These are phyloP conservation scores for Trametes versicolor DNA, from an alignment of 1,284 basidiomycete genomes.

Conservation along the genomic window DNA sequence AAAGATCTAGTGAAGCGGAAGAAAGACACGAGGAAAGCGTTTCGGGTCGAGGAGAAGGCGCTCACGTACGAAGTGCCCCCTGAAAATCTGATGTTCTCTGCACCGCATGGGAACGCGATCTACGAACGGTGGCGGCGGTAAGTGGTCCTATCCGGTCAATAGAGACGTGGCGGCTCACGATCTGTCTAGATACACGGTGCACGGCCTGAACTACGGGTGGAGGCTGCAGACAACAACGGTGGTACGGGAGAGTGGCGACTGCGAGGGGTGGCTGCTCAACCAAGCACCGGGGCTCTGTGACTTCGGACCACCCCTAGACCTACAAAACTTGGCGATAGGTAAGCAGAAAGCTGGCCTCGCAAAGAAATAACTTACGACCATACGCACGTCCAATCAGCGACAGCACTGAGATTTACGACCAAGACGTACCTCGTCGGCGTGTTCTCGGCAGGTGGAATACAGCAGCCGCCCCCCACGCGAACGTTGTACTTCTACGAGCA, in stretches of 20 bases:
- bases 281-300: constrained; percentile 9
- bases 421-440: constrained; percentile 11
- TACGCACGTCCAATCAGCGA: not conserved
- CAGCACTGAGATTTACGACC: constrained; percentile 21
- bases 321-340: constrained; percentile 22
- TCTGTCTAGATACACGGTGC: constrained; percentile 12
- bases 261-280: constrained; percentile 21
- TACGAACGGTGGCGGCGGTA: constrained; percentile 14
- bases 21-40: constrained; percentile 1
- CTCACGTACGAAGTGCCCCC: not conserved
- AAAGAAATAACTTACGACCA: not conserved
- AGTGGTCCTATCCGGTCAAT: not conserved
- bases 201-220: constrained; percentile 16
- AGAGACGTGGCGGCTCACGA: not conserved
- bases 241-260: constrained; percentile 18
- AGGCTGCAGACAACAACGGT: constrained; percentile 13
- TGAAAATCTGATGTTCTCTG: not conserved
- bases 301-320: constrained; percentile 2
- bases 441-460: not conserved
- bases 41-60: not conserved
- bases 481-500: constrained; percentile 27
- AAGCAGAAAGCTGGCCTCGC: not conserved
- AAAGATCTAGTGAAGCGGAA: not conserved
- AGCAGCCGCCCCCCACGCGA: not conserved
- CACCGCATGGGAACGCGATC: not conserved